These are phyloP conservation scores for Acanthamoeba healyi DNA, from an alignment of 208 protist species.

Conservation along the genomic window DNA sequence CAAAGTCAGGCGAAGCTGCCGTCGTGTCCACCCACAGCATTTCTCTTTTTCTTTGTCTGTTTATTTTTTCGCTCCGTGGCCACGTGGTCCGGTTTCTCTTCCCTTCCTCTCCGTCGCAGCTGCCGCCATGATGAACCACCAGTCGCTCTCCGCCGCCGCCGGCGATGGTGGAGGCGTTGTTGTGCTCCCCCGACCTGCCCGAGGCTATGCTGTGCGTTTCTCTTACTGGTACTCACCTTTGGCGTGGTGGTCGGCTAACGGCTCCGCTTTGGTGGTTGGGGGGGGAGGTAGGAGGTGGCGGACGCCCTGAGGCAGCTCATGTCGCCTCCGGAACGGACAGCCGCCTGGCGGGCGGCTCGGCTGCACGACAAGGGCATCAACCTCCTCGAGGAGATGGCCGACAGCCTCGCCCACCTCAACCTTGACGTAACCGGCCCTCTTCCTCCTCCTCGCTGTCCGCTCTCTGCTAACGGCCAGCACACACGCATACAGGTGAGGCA, in stretches of 20 bases:
- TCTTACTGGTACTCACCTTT: too few relatives aligned
- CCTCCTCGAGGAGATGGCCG: slow-evolving; percentile 58
- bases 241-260: background rate
- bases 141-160: background rate
- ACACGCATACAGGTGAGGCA: background rate
- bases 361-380: slow-evolving; percentile 24
- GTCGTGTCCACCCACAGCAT: too few relatives aligned
- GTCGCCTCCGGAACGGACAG: background rate
- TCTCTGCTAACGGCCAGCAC: background rate
- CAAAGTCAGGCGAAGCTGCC: too few relatives aligned
- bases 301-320: slow-evolving; percentile 18
- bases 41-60: background rate
- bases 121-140: background rate
- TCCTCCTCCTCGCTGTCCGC: background rate
- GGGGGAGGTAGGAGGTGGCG: background rate
- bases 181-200: background rate
- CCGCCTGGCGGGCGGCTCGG: background rate
- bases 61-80: too few relatives aligned
- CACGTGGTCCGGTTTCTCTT: too few relatives aligned
- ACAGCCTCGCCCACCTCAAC: background rate
- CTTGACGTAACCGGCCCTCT: background rate
- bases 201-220: background rate
- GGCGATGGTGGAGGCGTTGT: too few relatives aligned
- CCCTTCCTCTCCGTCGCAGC: too few relatives aligned
- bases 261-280: background rate